Evolutionary conservation across 2,329 filamentous ascomycete genomes (phyloP).

Genomic region (Capronia coronata): DNA sequence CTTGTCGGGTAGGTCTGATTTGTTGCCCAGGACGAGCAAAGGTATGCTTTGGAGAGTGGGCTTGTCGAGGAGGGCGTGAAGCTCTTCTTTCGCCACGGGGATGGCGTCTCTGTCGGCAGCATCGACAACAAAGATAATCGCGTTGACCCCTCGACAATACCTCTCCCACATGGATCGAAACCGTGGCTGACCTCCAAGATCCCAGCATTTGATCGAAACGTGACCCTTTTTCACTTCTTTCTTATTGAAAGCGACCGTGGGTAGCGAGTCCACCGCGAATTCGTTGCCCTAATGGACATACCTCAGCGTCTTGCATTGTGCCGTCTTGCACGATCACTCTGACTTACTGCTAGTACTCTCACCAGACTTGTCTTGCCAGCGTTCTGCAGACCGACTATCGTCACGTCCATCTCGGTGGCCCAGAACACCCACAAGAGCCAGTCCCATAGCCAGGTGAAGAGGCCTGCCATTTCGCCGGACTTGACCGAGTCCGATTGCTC

Average conservation of each 20-base stretch:
- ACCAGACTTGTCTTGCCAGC: constrained; percentile 95
- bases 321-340: constrained; percentile 3
- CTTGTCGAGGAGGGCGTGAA: constrained; percentile 82
- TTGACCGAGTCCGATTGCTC: background rate
- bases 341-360: constrained; percentile 84
- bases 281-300: constrained; percentile 69
- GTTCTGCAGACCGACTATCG: constrained; percentile 97
- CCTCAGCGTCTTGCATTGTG: background rate
- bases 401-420: constrained; percentile 99
- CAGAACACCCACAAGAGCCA: constrained; percentile 97
- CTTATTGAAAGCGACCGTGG: constrained; percentile 98
- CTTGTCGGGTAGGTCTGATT: constrained; percentile 88
- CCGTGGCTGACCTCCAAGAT: constrained; percentile 90
- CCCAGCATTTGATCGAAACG: constrained; percentile 98
- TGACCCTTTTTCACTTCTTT: constrained; percentile 96
- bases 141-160: constrained; percentile 95
- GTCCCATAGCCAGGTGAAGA: constrained; percentile 95
- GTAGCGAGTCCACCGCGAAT: constrained; percentile 98
- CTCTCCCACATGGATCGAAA: constrained; percentile 99
- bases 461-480: constrained; percentile 62
- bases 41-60: constrained; percentile 82
- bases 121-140: constrained; percentile 98
- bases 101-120: constrained; percentile 78
- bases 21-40: constrained; percentile 90
- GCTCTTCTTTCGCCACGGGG: constrained; percentile 80